Evolutionary conservation across 345 rosid genomes (phyloP), one percentile per base, ranked within the genome.

Genomic region (Psidium guajava): DNA sequence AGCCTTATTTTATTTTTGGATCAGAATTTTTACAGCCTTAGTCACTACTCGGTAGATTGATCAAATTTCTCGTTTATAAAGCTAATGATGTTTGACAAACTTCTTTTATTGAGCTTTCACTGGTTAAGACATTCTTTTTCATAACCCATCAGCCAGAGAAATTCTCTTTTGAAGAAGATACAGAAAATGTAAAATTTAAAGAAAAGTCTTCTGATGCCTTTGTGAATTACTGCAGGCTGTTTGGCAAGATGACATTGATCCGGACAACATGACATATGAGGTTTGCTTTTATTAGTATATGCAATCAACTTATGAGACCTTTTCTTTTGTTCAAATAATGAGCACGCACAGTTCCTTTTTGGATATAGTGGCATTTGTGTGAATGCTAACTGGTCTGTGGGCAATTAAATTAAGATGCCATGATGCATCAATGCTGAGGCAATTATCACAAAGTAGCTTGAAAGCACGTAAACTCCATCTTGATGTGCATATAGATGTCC

Each of bases 201-300:
- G 84, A 36, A 16, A 32, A 52, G 54, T 82, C 42, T 83, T 40
- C 80, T 69, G 80, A 69, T 82, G 52, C 24, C 58, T 40, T 3
- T 36, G 54, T 57, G 74, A 54, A 81, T 74, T 91, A 84, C 81
- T 85, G 85, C 93, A 94, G 95, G 93, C 80, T 74, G 87, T 87
- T 85, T 93, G 93, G 95, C 95, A 93, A 89, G 97, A 91, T 82
- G 89, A 88, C 52, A 49, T 94, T 18, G 92, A 94, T 90, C 95
- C 90, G 9, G 95, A 94, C 88, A 90, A 85, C 91, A 94, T 93
- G 97, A 92, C 95, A 80, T 93, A 93, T 51, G 95, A 93, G 95
- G 95, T 94, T 90, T 86, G 92, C 47, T 69, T 32, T 69, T 44
- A 69, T 69, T 69, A 69, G 80, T 69, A 32, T 69, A 69, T 36